phyloP scores from a whole-genome alignment of 106 monocot genomes.

The Apostasia shenzhenica region DNA sequence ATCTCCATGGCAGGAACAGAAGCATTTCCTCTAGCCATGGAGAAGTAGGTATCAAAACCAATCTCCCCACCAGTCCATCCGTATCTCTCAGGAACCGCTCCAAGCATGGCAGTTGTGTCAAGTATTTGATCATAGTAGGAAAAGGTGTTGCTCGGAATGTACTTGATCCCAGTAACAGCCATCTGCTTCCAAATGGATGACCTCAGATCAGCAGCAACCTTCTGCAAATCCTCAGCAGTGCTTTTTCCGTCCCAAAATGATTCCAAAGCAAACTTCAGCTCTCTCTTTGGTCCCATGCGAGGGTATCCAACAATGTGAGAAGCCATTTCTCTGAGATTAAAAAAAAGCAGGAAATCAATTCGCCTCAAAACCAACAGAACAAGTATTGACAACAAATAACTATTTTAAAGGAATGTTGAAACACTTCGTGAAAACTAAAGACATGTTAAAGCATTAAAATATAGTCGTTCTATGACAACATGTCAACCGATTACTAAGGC shows the following conservation, averaged over 20 bases:
- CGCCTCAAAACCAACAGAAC: not conserved
- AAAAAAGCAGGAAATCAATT: not conserved
- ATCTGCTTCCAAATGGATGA: slow-evolving; percentile 67
- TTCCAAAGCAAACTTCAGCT: slow-evolving; percentile 61
- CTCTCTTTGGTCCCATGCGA: slow-evolving; percentile 66
- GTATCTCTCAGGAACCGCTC: slow-evolving; percentile 53
- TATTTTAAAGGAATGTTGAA: not conserved
- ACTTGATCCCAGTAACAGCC: slow-evolving; percentile 50
- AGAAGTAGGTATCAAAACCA: slow-evolving; percentile 22
- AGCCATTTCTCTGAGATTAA: slow-evolving; percentile 33
- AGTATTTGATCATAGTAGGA: slow-evolving; percentile 63
- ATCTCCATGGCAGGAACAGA: slow-evolving; percentile 27
- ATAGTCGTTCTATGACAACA: not conserved
- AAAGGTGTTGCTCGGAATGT: slow-evolving; percentile 64
- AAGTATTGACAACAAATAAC: not conserved
- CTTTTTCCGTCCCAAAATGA: slow-evolving; percentile 63
- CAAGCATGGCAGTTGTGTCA: slow-evolving; percentile 67
- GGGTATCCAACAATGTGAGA: slow-evolving; percentile 68
- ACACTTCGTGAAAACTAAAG: not conserved
- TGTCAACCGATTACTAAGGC: not conserved
- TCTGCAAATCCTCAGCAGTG: slow-evolving; percentile 44
- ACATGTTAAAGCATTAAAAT: not conserved
- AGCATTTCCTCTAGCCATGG: slow-evolving; percentile 28
- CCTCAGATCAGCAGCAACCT: slow-evolving; percentile 55
- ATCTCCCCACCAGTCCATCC: slow-evolving; percentile 19